Evolutionary conservation across 1,139 yeast genomes (phyloP), one percentile per base, ranked within the genome.

Genomic region (Candida sp.): DNA sequence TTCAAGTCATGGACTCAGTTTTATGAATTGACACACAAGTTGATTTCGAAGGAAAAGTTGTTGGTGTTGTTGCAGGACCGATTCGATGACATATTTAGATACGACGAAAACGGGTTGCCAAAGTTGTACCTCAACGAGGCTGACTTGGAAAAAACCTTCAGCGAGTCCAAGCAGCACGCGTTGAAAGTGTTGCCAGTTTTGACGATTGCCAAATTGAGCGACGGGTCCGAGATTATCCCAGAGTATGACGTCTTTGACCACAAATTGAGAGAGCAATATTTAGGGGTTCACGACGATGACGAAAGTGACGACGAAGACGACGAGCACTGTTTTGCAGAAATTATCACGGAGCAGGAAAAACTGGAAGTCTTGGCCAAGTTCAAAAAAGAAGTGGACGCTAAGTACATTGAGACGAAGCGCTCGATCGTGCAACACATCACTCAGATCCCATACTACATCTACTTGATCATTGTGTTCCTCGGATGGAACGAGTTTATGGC

Each of bases 401-500:
- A 87, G 46, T 94, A 85, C 58, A 78, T 94, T 47, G 98, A 94
- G 63, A 90, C 97, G 23, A 90, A 87, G 63, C 78, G 96, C 53
- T 85, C 94, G 4, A 81, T 88, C 52, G 78, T 88, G 34, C 85
- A 84, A 52, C 85, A 84, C 49, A 80, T 83, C 9, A 84, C 97
- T 0, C 87, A 88, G 54, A 87, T 94, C 52, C 99, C 99, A 4
- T 76, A 86, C 60, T 96, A 88, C 74, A 83, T 94, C 54, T 91
- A 90, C 68, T 72, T 85, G 25, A 66, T 94, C 6, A 74, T 94
- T 26, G 68, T 88, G 3, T 84, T 90, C 6, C 75, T 94, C 32
- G 99, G 99, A 11, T 94, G 98, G 98, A 93, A 93, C 68, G 98
- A 96, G 75, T 88, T 94, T 60, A 83, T 92, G 88, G 88, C 96